Conservation (phyloP, 257 asterid species). For the Striga asiatica region DNA sequence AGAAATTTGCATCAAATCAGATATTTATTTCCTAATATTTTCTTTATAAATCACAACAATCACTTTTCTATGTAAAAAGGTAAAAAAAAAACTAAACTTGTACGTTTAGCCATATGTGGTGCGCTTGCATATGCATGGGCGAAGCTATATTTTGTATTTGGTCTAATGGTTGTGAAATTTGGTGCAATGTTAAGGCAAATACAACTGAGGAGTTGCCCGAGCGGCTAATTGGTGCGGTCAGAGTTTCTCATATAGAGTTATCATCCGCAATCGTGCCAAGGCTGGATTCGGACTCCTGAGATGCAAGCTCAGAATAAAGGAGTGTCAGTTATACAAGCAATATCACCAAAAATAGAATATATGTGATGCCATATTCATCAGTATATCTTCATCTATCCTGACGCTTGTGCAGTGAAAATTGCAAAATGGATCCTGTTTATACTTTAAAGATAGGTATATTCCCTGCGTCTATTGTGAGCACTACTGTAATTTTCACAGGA, state of each 20-base stretch:
- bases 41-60: too few relatives aligned
- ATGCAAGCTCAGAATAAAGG: constrained; percentile 13
- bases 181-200: constrained; percentile 31
- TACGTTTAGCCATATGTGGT: not conserved
- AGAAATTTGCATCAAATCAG: too few relatives aligned
- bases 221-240: constrained; percentile 49
- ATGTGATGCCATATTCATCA: constrained; percentile 24
- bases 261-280: constrained; percentile 39
- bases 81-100: not conserved
- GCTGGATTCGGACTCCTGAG: constrained; percentile 34
- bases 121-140: not conserved
- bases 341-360: constrained; percentile 11
- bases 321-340: constrained; percentile 11
- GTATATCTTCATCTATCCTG: too few relatives aligned
- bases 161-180: not conserved
- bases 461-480: too few relatives aligned
- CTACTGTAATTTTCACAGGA: too few relatives aligned
- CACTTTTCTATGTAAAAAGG: not conserved
- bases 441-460: too few relatives aligned
- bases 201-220: constrained; percentile 50
- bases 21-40: too few relatives aligned
- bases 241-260: constrained; percentile 48
- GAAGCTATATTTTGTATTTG: not conserved
- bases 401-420: too few relatives aligned
- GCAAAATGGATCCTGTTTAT: too few relatives aligned